Conservation (phyloP, 805 yeast genomes). For the Candida pini region DNA sequence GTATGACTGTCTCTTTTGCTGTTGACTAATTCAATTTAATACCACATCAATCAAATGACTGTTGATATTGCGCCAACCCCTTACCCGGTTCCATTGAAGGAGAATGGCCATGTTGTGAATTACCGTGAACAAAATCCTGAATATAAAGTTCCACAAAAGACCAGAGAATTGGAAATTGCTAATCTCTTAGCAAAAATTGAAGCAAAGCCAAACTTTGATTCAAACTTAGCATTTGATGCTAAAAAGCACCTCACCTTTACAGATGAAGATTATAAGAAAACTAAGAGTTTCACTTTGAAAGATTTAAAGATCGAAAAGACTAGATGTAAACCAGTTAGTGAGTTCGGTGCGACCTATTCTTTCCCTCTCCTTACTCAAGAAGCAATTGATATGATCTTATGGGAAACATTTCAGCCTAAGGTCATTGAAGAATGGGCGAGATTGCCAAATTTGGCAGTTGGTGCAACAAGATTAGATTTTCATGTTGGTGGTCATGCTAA, state of each 20-base stretch:
- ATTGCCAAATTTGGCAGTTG: conserved; percentile 24
- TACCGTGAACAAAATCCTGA: conserved; percentile 12
- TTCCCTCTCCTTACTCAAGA: conserved; percentile 54
- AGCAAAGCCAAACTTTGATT: conserved; percentile 21
- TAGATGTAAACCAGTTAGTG: conserved; percentile 25
- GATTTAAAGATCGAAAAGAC: conserved; percentile 31
- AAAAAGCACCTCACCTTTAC: conserved; percentile 30
- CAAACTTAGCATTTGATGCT: conserved; percentile 31
- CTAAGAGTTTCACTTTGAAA: conserved; percentile 31
- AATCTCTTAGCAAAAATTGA: conserved; percentile 13
- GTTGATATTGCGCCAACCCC: conserved; percentile 12
- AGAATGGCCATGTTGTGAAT: conserved; percentile 14
- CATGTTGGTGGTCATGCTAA: conserved; percentile 42
- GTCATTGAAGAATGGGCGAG: conserved; percentile 38
- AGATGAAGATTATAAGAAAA: conserved; percentile 29
- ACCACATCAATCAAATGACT: no score
- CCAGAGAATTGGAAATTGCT: conserved; percentile 18
- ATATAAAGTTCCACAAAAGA: conserved; percentile 17
- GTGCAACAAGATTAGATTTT: conserved; percentile 34
- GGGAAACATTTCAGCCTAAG: conserved; percentile 42
- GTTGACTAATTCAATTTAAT: no score
- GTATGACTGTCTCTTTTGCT: no score
- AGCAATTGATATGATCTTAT: conserved; percentile 48
- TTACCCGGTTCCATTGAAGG: conserved; percentile 16
- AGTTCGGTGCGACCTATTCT: conserved; percentile 44